These are phyloP conservation scores for Dunaliella primolecta DNA, from an alignment of 139 green algal genomes.

Conservation along the genomic window DNA sequence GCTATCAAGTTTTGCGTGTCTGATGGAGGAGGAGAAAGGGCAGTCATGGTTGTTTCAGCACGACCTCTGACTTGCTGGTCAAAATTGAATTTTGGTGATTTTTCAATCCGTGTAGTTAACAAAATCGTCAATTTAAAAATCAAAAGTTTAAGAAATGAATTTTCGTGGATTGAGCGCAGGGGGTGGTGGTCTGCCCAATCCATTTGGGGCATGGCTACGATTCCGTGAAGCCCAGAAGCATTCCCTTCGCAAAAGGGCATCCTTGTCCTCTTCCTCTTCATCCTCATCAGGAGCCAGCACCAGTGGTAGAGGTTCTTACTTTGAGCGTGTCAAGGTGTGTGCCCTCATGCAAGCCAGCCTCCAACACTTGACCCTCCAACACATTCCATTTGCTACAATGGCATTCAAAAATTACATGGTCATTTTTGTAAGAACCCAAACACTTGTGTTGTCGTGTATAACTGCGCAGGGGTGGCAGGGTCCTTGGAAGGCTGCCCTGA, in stretches of 20 bases:
- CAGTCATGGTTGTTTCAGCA: background rate
- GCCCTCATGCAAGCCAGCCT: background rate
- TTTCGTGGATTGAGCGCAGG: background rate
- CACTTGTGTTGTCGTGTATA: too few species aligned
- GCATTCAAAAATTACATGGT: too few species aligned
- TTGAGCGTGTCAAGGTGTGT: slow-evolving; percentile 32
- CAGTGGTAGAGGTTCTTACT: slow-evolving; percentile 19
- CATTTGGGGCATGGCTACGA: background rate
- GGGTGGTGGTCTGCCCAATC: background rate
- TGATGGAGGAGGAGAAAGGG: background rate
- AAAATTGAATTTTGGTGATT: background rate
- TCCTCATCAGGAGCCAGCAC: slow-evolving; percentile 1
- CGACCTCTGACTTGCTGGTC: background rate
- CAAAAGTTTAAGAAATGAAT: background rate
- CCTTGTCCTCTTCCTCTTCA: background rate
- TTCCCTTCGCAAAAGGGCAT: background rate
- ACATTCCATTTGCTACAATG: too few species aligned
- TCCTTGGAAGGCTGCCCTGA: slow-evolving; percentile 61
- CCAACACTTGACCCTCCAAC: too few species aligned
- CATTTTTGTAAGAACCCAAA: too few species aligned
- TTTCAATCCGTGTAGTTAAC: background rate
- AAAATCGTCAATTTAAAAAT: background rate
- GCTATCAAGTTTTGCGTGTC: background rate
- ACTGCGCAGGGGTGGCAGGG: slow-evolving; percentile 44
- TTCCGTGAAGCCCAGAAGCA: background rate